Percentiles rank a stretch among this genome's conserved stretches.
Evolutionary conservation across 176 grass and related monocot species (phyloP).

Genomic region (Tillandsia fasciculata): DNA sequence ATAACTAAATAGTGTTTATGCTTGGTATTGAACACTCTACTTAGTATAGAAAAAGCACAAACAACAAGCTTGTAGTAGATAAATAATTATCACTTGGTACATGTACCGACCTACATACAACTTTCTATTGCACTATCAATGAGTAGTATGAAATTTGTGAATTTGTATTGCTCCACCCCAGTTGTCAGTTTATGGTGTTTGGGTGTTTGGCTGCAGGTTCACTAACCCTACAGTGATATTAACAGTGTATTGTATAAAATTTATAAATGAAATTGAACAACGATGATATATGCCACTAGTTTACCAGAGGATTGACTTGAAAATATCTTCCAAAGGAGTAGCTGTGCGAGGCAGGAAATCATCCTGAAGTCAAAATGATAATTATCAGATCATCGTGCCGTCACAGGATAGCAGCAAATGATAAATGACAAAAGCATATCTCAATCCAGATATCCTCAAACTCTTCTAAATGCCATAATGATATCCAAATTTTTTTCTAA

Average conservation of each 20-base stretch:
- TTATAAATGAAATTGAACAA: neutral
- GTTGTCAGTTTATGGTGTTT: neutral
- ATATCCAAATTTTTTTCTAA: neutral
- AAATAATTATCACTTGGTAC: too few relatives aligned
- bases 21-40: too few relatives aligned
- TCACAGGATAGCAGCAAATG: neutral
- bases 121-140: too few relatives aligned
- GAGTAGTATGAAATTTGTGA: too few relatives aligned
- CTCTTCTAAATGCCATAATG: neutral
- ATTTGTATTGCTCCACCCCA: too few relatives aligned
- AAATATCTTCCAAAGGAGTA: slow-evolving; percentile 89
- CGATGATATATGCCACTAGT: neutral
- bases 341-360: slow-evolving; percentile 89
- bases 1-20: too few relatives aligned
- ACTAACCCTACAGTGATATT: neutral
- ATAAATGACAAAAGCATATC: neutral
- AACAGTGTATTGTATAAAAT: neutral
- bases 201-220: neutral
- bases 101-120: too few relatives aligned
- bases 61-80: too few relatives aligned
- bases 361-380: slow-evolving; percentile 42
- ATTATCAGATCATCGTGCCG: slow-evolving; percentile 8
- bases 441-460: neutral
- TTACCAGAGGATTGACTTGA: slow-evolving; percentile 94
- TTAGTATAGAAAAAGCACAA: too few relatives aligned